phyloP scores from a whole-genome alignment of 306 rosid species.

The Benincasa hispida region DNA sequence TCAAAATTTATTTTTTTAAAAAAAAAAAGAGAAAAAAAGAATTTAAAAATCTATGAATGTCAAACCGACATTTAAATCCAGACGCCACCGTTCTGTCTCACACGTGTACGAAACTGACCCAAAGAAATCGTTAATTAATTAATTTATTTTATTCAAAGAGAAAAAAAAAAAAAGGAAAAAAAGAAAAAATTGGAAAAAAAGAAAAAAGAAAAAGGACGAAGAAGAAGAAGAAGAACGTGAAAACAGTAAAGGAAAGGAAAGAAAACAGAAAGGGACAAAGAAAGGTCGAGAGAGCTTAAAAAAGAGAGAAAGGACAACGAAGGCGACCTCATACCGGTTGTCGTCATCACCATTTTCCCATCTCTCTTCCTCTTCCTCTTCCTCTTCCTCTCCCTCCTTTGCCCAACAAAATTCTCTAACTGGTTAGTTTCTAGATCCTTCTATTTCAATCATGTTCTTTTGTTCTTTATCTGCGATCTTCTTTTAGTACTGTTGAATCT shows the following conservation, averaged over 20 bases:
- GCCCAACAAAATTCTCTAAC: not conserved
- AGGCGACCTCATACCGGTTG: slow-evolving; percentile 1
- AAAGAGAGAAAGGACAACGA: slow-evolving; percentile 7
- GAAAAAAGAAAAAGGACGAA: not conserved
- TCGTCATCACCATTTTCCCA: slow-evolving; percentile 8
- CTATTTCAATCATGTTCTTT: not conserved
- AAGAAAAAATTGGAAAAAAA: not conserved
- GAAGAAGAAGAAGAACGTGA: not conserved
- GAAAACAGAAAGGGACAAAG: slow-evolving; percentile 4
- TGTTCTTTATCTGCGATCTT: not conserved
- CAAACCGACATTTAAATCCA: slow-evolving; percentile 12
- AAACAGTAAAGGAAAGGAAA: slow-evolving; percentile 7
- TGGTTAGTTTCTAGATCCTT: slow-evolving; percentile 5
- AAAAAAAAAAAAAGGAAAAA: too few relatives aligned
- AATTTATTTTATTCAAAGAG: not conserved
- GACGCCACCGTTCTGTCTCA: slow-evolving; percentile 9
- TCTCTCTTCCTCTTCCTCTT: not conserved
- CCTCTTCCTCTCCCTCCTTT: not conserved
- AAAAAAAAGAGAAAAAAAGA: not conserved
- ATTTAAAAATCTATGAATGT: not conserved
- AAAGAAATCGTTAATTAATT: not conserved
- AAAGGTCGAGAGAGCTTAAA: slow-evolving; percentile 3
- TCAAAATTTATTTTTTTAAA: not conserved
- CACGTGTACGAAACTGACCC: slow-evolving; percentile 7
- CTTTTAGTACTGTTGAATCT: not conserved